Evolutionary conservation across 306 rosid species (phyloP), one percentile per base, ranked within the genome.

Genomic region (Cicer pinnatifidum): DNA sequence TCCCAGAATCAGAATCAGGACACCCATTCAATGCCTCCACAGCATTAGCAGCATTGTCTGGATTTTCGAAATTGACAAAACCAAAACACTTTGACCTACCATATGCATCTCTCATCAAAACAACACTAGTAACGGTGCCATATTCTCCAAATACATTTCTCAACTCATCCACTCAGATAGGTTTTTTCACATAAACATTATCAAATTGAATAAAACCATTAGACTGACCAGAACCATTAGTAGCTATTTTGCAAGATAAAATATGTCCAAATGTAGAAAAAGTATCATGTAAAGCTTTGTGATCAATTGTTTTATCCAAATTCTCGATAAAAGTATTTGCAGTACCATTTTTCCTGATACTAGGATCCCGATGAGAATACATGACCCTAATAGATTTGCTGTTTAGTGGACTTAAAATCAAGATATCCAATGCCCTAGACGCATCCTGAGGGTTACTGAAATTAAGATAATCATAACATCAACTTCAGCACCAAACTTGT

Each of bases 251-350:
- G 84, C 86, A 89, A 38, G 89, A 89, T 72, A 91, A 88, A 67
- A 84, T 84, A 53, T 48, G 79, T 53, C 97, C 94, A 39, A 91
- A 91, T 33, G 92, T 63, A 46, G 85, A 76, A 85, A 87, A 89
- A 2, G 95, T 86, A 11, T 91, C 92, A 57, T 87, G 92, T 40
- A 86, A 82, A 50, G 88, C 89, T 67, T 91, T 84, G 86, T 84
- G 91, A 54, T 91, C 92, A 82, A 83, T 89, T 63, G 84, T 80
- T 91, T 85, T 90, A 23, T 88, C 97, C 86, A 91, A 84, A 87
- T 91, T 88, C 92, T 86, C 83, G 67, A 87, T 84, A 81, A 89
- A 89, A 67, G 89, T 91, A 76, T 86, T 86, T 6, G 73, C 88
- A 19, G 89, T 73, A 13, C 96, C 92, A 67, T 91, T 89, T 81